Conservation (phyloP, 129 eudicot species). For the Mikania micrantha region DNA sequence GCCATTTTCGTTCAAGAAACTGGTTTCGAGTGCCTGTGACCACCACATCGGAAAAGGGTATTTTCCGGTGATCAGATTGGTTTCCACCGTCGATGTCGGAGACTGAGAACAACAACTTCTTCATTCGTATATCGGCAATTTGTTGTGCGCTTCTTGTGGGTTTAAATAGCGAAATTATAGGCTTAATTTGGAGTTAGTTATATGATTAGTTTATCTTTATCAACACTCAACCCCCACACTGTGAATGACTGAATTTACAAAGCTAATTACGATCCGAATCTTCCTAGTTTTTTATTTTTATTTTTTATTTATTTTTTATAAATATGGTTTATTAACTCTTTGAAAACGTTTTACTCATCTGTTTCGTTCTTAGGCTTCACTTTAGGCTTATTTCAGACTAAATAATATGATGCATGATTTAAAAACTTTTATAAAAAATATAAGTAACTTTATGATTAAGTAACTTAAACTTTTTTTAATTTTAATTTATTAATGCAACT, state of each 20-base stretch:
- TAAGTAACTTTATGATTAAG: too few relatives aligned
- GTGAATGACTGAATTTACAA: not conserved
- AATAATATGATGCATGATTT: too few relatives aligned
- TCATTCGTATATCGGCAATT: conserved; percentile 25
- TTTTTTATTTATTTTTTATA: too few relatives aligned
- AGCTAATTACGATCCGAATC: conserved; percentile 11
- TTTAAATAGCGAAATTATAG: conserved; percentile 25
- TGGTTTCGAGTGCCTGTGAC: conserved; percentile 28
- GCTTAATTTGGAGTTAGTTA: conserved; percentile 20
- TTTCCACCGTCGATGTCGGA: conserved; percentile 18
- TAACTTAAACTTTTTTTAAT: too few relatives aligned
- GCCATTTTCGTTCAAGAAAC: conserved; percentile 23
- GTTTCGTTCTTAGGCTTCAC: too few relatives aligned
- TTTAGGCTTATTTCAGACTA: too few relatives aligned
- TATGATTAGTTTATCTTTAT: not conserved
- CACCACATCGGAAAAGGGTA: conserved; percentile 27
- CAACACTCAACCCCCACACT: not conserved
- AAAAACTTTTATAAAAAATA: too few relatives aligned
- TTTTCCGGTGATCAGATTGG: conserved; percentile 27
- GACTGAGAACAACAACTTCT: conserved; percentile 26
- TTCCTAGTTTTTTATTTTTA: not conserved
- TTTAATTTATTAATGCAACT: too few relatives aligned
- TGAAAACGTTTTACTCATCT: too few relatives aligned
- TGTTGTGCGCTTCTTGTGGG: conserved; percentile 31
- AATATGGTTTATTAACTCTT: too few relatives aligned